A percentile compares a stretch with the other conserved stretches of the same genome.
Conservation (phyloP, 768 basidiomycete species). For the Kwoniella pini region DNA sequence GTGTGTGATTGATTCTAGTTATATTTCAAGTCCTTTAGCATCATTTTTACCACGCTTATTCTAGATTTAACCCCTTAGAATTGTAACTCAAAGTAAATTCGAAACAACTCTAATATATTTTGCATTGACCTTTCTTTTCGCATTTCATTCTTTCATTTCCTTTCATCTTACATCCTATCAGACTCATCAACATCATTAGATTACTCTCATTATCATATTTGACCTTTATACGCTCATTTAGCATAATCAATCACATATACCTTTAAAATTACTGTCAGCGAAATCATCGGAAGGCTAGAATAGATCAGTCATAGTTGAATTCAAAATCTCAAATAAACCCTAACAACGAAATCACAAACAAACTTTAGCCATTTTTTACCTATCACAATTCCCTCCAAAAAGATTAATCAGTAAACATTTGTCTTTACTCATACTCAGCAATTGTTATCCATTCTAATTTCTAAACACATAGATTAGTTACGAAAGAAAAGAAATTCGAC, state of each 20-base stretch:
- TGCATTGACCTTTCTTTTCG: slow-evolving; percentile 1
- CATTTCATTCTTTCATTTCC: neutral
- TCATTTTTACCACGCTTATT: neutral
- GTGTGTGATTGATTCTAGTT: neutral
- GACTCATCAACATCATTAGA: neutral
- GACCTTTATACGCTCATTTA: slow-evolving; percentile 12
- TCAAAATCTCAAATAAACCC: slow-evolving; percentile 2
- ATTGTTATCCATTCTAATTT: too few species aligned
- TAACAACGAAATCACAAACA: neutral
- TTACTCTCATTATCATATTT: neutral
- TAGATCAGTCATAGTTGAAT: neutral
- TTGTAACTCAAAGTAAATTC: neutral
- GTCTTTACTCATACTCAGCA: too few species aligned
- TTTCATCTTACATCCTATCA: neutral
- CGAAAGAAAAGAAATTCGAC: neutral
- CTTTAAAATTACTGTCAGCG: neutral
- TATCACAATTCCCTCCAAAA: too few species aligned
- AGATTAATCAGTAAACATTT: too few species aligned
- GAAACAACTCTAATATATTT: neutral
- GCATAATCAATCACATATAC: neutral
- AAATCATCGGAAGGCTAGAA: neutral
- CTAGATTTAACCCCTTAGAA: neutral
- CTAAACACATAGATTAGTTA: too few species aligned
- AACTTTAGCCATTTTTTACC: neutral
- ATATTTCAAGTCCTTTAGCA: neutral